Conservation (phyloP, 352 stramenopile species). For the Phytophthora gonapodyides region DNA sequence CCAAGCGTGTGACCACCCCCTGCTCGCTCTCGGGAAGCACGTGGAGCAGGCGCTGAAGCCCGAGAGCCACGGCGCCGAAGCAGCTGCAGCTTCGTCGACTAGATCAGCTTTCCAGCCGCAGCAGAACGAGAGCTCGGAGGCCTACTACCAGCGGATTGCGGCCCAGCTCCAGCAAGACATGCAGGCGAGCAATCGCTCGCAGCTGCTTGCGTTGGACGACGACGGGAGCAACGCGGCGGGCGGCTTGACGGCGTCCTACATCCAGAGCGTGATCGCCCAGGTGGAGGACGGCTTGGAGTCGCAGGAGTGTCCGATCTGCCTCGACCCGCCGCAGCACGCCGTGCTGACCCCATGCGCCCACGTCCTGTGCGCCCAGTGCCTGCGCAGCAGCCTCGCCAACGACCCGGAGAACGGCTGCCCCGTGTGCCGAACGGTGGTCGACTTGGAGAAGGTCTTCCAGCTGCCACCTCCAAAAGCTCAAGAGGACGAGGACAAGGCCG, state of each 20-base stretch:
- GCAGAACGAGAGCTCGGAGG: conserved; percentile 53
- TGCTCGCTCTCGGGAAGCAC: conserved; percentile 78
- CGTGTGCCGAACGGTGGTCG: conserved; percentile 73
- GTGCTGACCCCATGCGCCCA: conserved; percentile 89
- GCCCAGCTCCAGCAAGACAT: conserved; percentile 56
- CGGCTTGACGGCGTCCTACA: conserved; percentile 57
- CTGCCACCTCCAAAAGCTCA: conserved; percentile 35
- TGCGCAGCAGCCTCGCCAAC: conserved; percentile 60
- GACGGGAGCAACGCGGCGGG: conserved; percentile 7
- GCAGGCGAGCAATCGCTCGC: conserved; percentile 34
- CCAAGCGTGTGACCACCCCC: conserved; percentile 91
- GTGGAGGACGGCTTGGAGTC: conserved; percentile 77
- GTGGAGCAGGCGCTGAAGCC: conserved; percentile 47
- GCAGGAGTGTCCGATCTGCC: conserved; percentile 87
- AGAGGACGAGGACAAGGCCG: conserved; percentile 1
- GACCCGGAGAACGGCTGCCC: conserved; percentile 74
- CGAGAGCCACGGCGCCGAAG: conserved; percentile 1
- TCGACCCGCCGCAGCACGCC: conserved; percentile 66
- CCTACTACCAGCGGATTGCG: conserved; percentile 69
- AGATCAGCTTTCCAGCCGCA: conserved; percentile 52
- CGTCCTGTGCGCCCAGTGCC: conserved; percentile 80
- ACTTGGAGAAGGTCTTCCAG: conserved; percentile 63
- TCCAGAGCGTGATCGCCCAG: conserved; percentile 77
- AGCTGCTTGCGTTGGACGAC: conserved; percentile 11
- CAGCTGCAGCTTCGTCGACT: not conserved